phyloP scores from a whole-genome alignment of 768 basidiomycete genomes.

The Mrakia hoshinonis region DNA sequence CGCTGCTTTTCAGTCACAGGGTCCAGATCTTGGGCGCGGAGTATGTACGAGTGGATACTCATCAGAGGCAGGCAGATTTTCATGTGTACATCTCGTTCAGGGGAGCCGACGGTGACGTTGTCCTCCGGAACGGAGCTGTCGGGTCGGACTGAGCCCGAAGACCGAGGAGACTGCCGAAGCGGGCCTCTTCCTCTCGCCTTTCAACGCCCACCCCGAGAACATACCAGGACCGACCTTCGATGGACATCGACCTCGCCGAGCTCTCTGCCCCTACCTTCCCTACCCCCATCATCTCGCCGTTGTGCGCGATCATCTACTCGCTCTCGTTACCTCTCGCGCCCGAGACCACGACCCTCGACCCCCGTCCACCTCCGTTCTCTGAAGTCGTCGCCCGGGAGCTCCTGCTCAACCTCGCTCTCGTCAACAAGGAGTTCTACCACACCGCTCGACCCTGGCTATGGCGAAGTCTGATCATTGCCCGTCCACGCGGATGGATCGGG shows the following conservation, averaged over 20 bases:
- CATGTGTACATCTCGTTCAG: too few species aligned
- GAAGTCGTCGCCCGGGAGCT: conserved; percentile 59
- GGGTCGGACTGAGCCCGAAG: neutral
- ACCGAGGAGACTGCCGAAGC: neutral
- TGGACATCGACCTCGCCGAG: conserved; percentile 18
- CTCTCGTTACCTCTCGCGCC: conserved; percentile 48
- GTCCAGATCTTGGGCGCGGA: too few species aligned
- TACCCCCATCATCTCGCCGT: conserved; percentile 50
- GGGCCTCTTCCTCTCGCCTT: conserved; percentile 3
- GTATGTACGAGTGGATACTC: too few species aligned
- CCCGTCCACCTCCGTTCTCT: conserved; percentile 39
- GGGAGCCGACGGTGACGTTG: too few species aligned
- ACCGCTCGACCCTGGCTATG: conserved; percentile 65
- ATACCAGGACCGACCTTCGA: neutral
- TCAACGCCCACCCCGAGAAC: conserved; percentile 8
- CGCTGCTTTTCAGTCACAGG: too few species aligned
- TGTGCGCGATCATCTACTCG: conserved; percentile 66
- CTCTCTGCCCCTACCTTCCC: conserved; percentile 25
- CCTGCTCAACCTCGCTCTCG: conserved; percentile 62
- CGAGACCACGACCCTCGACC: conserved; percentile 66
- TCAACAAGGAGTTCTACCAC: conserved; percentile 47
- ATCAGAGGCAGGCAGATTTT: too few species aligned
- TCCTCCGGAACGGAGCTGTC: too few species aligned
- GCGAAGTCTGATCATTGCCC: conserved; percentile 70
- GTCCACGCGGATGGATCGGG: conserved; percentile 75